Evolutionary conservation across 352 stramenopile species (phyloP).

Genomic region (Globisporangium spinosum): DNA sequence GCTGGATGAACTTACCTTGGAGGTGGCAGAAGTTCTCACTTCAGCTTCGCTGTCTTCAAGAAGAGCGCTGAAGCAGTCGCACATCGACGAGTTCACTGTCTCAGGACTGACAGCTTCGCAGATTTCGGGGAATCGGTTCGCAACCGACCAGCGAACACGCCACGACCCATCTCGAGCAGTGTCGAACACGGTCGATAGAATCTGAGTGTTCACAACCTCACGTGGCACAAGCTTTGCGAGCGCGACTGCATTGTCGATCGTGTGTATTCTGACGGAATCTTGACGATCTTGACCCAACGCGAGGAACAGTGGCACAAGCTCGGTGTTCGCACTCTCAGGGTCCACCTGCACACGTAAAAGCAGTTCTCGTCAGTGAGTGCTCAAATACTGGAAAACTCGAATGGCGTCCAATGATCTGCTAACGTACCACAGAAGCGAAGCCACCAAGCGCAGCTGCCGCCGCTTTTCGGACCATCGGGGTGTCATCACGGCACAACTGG

Average conservation of each 20-base stretch:
- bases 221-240: constrained; percentile 87
- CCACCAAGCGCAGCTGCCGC: constrained; percentile 86
- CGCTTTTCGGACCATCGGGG: constrained; percentile 95
- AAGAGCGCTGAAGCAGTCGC: constrained; percentile 90
- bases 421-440: constrained; percentile 69
- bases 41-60: constrained; percentile 97
- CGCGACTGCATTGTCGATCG: constrained; percentile 94
- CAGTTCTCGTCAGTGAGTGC: background rate
- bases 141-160: constrained; percentile 97
- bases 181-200: constrained; percentile 90
- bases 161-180: constrained; percentile 95
- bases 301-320: constrained; percentile 86
- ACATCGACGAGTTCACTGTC: constrained; percentile 63
- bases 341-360: constrained; percentile 42
- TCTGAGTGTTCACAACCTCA: constrained; percentile 66
- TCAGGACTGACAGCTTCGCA: constrained; percentile 85
- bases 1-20: constrained; percentile 60
- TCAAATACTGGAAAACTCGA: background rate
- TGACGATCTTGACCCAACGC: constrained; percentile 88
- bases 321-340: constrained; percentile 43
- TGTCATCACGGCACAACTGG: constrained; percentile 94
- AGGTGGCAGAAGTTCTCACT: constrained; percentile 93
- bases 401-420: too few relatives aligned
- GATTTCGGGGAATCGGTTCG: constrained; percentile 94
- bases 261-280: constrained; percentile 97